phyloP scores from a whole-genome alignment of 805 yeast genomes.

The Saccharomycopsis microspora region DNA sequence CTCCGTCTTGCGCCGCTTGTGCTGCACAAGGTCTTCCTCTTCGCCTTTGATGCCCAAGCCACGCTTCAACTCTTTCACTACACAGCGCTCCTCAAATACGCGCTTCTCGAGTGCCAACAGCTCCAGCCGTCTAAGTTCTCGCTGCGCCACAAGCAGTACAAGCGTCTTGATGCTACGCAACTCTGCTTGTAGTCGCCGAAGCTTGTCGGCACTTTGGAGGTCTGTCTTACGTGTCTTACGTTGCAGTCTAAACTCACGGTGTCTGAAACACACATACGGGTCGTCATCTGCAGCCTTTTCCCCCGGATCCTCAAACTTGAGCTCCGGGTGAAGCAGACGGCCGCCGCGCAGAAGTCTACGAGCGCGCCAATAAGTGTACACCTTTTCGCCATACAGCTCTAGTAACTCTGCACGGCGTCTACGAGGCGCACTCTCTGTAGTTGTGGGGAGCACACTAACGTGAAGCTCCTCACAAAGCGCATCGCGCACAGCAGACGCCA shows the following conservation, averaged over 20 bases:
- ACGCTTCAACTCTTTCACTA: slow-evolving; percentile 65
- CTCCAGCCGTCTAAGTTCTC: slow-evolving; percentile 58
- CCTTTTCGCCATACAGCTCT: slow-evolving; percentile 49
- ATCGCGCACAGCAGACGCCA: slow-evolving; percentile 47
- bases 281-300: slow-evolving; percentile 80
- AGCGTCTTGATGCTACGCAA: slow-evolving; percentile 65
- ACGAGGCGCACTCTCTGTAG: no score
- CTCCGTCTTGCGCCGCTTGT: slow-evolving; percentile 43
- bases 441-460: slow-evolving; percentile 44
- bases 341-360: slow-evolving; percentile 68
- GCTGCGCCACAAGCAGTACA: slow-evolving; percentile 55
- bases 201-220: slow-evolving; percentile 75
- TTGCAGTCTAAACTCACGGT: slow-evolving; percentile 90
- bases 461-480: slow-evolving; percentile 44
- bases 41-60: slow-evolving; percentile 68
- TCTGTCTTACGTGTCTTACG: slow-evolving; percentile 95
- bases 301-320: slow-evolving; percentile 77
- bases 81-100: slow-evolving; percentile 62
- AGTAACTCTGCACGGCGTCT: slow-evolving; percentile 23
- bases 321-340: slow-evolving; percentile 54
- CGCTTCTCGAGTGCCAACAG: slow-evolving; percentile 49
- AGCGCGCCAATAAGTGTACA: slow-evolving; percentile 74
- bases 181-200: slow-evolving; percentile 63
- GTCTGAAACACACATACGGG: slow-evolving; percentile 91
- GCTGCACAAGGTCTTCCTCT: slow-evolving; percentile 72